phyloP scores from a whole-genome alignment of 2,329 filamentous ascomycete species.

The Leptographium flavum region DNA sequence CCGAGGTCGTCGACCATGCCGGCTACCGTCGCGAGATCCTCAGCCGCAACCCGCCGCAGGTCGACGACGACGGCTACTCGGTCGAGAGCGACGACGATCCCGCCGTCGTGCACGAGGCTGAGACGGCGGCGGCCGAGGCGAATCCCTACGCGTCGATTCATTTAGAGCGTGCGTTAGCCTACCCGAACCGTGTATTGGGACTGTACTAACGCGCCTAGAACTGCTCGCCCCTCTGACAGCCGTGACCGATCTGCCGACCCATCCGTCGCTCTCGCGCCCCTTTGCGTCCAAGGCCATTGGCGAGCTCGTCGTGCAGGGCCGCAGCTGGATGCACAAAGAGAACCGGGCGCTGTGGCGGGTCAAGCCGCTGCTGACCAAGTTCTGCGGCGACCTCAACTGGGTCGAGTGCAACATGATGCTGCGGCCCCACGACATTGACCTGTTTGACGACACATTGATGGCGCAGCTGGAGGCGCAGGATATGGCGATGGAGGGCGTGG shows the following conservation, averaged over 20 bases:
- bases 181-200: too few species aligned
- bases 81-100: conserved; percentile 58
- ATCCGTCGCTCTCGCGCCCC: conserved; percentile 60
- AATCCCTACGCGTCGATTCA: conserved; percentile 62
- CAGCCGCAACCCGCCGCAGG: conserved; percentile 54
- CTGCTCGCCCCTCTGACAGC: conserved; percentile 63
- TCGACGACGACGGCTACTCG: conserved; percentile 68
- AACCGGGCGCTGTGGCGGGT: conserved; percentile 59
- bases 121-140: conserved; percentile 48
- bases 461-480: conserved; percentile 18
- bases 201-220: conserved; percentile 27
- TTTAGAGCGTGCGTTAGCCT: conserved; percentile 46
- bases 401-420: conserved; percentile 45
- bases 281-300: conserved; percentile 62
- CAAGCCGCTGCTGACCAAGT: conserved; percentile 56
- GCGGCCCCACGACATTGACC: conserved; percentile 37
- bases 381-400: conserved; percentile 64
- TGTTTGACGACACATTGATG: conserved; percentile 36
- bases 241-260: conserved; percentile 58
- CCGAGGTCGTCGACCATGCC: conserved; percentile 60
- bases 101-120: conserved; percentile 44
- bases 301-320: conserved; percentile 54
- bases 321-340: conserved; percentile 60
- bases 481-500: too few species aligned
- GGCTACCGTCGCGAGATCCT: conserved; percentile 62